Evolutionary conservation across 768 basidiomycete genomes (phyloP), one percentile per base, ranked within the genome.

Genomic region (Cystofilobasidium ferigula): DNA sequence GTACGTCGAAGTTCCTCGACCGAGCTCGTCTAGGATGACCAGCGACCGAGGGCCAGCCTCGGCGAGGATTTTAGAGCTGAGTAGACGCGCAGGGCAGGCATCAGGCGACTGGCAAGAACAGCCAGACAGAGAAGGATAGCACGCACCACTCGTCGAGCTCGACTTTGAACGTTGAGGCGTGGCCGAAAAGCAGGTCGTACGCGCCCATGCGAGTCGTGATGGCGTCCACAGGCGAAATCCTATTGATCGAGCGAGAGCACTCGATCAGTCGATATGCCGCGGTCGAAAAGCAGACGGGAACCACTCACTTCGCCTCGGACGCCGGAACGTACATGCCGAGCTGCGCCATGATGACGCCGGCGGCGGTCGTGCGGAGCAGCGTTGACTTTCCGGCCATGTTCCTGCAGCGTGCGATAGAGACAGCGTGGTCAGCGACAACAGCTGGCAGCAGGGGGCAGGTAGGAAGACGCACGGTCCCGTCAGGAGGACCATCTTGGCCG

Each of bases 151-250:
- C 95, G 74, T 98, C 95, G 64, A 99, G 79, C 74, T 99, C 95
- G 26, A 99, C 95, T 75, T 97, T 95, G 82, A 98, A 99, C 0
- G 94, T 97, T 76, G 89, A 91, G 0, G 91, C 83, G 71, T 89
- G 85, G 2, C 88, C 86, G 76, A 92, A 93, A 87, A 94, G 91
- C 73, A 92, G 92, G 72, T 98, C 94, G 74, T 97, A 95, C 3
- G 95, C 95, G 13, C 95, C 95, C 95, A 98, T 98, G 30, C 94
- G 85, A 2, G 95, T 97, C 66, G 90, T 82, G 69, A 99, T 95
- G 16, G 86, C 79, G 73, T 99, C 93, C 2, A 95, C 84, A 1
- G 95, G 90, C 68, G 86, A 87, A 56, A 99, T 74, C 40, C 90
- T 91, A 54, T 14, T 7, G 30, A 51, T 38, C 12, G 61, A 34